Conservation (phyloP, 192 early-diverging fungal species). For the Kickxella alabastrina region DNA sequence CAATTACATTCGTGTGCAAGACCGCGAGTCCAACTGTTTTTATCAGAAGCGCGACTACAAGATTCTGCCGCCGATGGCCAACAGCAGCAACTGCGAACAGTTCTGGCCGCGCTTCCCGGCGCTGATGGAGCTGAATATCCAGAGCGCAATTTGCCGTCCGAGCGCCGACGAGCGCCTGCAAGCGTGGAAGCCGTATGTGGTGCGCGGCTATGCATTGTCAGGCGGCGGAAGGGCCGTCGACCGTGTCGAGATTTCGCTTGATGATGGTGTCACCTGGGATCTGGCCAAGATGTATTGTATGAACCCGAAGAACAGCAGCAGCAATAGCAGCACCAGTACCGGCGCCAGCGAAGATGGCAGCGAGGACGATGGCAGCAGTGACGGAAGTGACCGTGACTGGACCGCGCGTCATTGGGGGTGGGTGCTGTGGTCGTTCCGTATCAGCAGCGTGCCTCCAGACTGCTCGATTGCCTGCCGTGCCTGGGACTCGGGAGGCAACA, state of each 20-base stretch:
- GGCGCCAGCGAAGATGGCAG: not conserved
- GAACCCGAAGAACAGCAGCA: constrained; percentile 6
- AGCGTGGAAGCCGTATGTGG: constrained; percentile 32
- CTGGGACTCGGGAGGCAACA: constrained; percentile 81
- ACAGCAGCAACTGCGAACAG: constrained; percentile 41
- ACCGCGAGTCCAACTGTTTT: constrained; percentile 57
- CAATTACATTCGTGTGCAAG: constrained; percentile 55
- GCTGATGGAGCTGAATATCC: constrained; percentile 74
- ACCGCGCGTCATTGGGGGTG: constrained; percentile 68
- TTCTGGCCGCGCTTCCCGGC: constrained; percentile 52
- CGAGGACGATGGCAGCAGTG: not conserved
- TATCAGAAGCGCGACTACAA: constrained; percentile 85
- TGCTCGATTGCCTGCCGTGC: constrained; percentile 71
- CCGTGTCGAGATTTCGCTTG: constrained; percentile 77
- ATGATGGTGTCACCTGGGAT: constrained; percentile 77
- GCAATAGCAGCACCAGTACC: not conserved
- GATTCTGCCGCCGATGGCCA: constrained; percentile 72
- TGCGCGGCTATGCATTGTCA: constrained; percentile 77
- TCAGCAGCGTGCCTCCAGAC: constrained; percentile 39
- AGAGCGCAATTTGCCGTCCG: constrained; percentile 69
- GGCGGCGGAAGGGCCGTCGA: constrained; percentile 71
- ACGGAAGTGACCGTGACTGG: constrained; percentile 30
- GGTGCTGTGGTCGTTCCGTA: constrained; percentile 72
- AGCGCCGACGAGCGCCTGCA: constrained; percentile 51
- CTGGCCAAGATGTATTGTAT: constrained; percentile 57